Evolutionary conservation across 352 stramenopile genomes (phyloP).

Genomic region (Phytophthora fragariaefolia): DNA sequence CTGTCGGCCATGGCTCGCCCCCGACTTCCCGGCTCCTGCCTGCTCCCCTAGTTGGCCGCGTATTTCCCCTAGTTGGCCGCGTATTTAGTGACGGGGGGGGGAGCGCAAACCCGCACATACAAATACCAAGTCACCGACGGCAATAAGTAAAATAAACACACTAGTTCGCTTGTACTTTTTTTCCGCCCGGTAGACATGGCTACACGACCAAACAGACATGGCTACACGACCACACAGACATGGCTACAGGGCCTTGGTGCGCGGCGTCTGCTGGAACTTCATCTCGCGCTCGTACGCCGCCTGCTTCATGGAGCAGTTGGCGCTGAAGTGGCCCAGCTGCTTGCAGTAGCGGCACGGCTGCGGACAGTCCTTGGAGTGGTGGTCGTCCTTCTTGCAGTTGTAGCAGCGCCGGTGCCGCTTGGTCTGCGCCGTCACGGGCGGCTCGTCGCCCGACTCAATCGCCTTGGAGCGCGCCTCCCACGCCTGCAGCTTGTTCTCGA

Average conservation of each 20-base stretch:
- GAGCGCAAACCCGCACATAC: conserved; percentile 17
- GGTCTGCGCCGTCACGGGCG: conserved; percentile 31
- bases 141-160: too few species aligned
- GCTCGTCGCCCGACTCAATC: conserved; percentile 51
- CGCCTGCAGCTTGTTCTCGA: conserved; percentile 68
- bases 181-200: too few species aligned
- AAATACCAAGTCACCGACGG: conserved; percentile 23
- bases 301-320: conserved; percentile 72
- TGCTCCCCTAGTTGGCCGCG: conserved; percentile 8
- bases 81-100: conserved; percentile 13
- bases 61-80: conserved; percentile 5
- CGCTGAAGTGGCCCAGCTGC: conserved; percentile 74
- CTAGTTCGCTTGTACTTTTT: too few species aligned
- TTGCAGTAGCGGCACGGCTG: conserved; percentile 87
- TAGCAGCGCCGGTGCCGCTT: conserved; percentile 77
- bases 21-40: conserved; percentile 8
- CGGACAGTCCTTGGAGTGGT: conserved; percentile 79
- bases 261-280: conserved; percentile 57
- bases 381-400: conserved; percentile 86
- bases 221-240: neutral
- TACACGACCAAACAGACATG: too few species aligned
- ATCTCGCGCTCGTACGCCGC: conserved; percentile 54
- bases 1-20: conserved; percentile 60
- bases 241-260: conserved; percentile 71
- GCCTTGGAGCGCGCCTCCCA: conserved; percentile 62